Conservation (phyloP, 148 eudicot genomes). For the Polygonum aviculare region DNA sequence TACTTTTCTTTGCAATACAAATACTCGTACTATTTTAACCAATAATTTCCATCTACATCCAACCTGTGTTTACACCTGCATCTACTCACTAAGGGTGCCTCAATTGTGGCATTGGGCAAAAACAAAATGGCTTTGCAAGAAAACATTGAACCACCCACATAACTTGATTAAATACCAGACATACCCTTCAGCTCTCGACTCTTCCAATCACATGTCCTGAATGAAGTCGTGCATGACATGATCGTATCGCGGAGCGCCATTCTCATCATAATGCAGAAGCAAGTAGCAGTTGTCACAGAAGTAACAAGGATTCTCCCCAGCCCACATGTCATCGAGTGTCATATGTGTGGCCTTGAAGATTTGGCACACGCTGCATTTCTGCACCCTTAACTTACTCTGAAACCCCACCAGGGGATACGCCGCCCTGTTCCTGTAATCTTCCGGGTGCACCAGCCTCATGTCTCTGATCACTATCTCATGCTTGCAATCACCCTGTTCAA, state of each 20-base stretch:
- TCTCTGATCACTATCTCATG: constrained; percentile 73
- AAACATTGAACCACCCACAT: background rate
- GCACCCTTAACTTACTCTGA: constrained; percentile 34
- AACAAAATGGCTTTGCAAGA: background rate
- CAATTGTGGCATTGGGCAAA: background rate
- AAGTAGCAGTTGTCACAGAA: constrained; percentile 41
- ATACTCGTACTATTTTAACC: too few relatives aligned
- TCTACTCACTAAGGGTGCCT: background rate
- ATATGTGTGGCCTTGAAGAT: constrained; percentile 61
- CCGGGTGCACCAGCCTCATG: constrained; percentile 79
- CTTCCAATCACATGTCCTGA: constrained; percentile 20
- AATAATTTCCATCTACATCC: background rate
- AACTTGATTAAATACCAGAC: background rate
- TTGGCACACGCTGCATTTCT: constrained; percentile 66
- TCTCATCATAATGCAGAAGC: constrained; percentile 28
- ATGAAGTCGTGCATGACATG: constrained; percentile 21
- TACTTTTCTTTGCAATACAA: too few relatives aligned
- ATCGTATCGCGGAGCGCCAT: constrained; percentile 17
- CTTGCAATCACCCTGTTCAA: constrained; percentile 70
- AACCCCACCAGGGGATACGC: constrained; percentile 57
- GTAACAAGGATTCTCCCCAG: constrained; percentile 51
- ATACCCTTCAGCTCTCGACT: background rate
- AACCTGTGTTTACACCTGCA: background rate
- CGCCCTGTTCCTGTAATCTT: constrained; percentile 66
- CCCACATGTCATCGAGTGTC: constrained; percentile 73